Base-by-base conservation (phyloP, 305 asterid species). In the Fraxinus sp. region DNA sequence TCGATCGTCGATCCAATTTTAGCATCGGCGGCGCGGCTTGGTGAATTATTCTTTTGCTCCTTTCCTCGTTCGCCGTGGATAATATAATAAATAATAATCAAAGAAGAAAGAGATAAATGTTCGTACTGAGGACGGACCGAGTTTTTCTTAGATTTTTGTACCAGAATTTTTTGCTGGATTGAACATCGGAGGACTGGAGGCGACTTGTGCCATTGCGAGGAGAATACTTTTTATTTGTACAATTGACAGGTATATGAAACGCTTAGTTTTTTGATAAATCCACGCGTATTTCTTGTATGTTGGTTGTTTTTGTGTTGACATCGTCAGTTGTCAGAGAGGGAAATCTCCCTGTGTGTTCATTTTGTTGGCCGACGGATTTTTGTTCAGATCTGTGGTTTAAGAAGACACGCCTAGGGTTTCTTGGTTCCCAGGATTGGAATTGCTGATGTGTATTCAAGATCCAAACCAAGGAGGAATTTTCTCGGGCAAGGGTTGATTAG, bases 171-270 rank as follows among this genome's bases (percentile, higher is more conserved):
- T 68, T 68, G 75, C 75, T 68, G 75, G 75, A 28, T 13, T 68
- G 75, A 68, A 68, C 37, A 68, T 68, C 75, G 75, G 75, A 68
- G 75, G 39, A 28, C 75, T 68, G 75, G 75, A 68, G 75, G 36
- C 20, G 39, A 68, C 75, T 35, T 85, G 81, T 85, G 74, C 80
- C 79, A n/a, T 80, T 85, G 79, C 73, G 78, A 30, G 75, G 74
- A 66, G 74, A 66, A 66, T 68, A 68, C 33, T 68, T 68, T 68
- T 68, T 14, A 68, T 68, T 68, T 10, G 75, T 68, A 68, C 75
- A 28, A 68, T 28, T 28, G 75, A 75, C 90, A 88, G 91, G 91
- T 88, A 88, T 84, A 86, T 79, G 88, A 85, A 86, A 86, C 87
- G 86, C 87, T 86, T 86, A 83, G 84, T 78, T 66, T 85, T 86